Evolutionary conservation across 768 basidiomycete species (phyloP).

Genomic region (Hericium rajendrae): DNA sequence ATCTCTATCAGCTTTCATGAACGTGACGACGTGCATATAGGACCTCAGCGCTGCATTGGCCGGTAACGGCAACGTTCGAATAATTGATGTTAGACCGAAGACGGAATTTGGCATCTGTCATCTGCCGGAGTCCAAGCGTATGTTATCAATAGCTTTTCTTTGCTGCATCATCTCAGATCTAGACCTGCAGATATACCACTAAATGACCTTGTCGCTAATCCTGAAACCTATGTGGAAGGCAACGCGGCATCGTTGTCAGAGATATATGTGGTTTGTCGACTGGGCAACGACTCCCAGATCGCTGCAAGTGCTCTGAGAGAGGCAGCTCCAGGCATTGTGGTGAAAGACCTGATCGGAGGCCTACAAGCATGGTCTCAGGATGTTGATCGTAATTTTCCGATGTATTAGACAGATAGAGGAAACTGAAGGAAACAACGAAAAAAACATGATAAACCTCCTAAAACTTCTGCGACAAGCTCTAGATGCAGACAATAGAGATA

Average conservation of each 20-base stretch:
- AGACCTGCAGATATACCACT: conserved; percentile 60
- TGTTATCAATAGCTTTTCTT: too few relatives aligned
- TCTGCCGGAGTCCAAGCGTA: conserved; percentile 69
- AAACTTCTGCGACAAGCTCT: background rate
- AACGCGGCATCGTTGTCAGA: background rate
- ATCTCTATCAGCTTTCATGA: background rate
- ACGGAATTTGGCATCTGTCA: conserved; percentile 84
- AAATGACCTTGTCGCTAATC: conserved; percentile 49
- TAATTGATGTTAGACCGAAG: conserved; percentile 75
- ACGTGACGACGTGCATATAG: conserved; percentile 1
- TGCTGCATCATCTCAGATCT: conserved; percentile 3
- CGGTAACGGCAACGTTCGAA: conserved; percentile 20
- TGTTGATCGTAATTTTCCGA: conserved; percentile 69
- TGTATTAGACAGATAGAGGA: conserved; percentile 46
- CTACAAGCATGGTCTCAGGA: conserved; percentile 68
- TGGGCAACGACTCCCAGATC: conserved; percentile 90
- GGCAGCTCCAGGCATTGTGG: conserved; percentile 22
- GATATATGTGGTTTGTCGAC: conserved; percentile 65
- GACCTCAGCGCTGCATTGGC: conserved; percentile 38
- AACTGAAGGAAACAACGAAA: background rate
- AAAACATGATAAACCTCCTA: background rate
- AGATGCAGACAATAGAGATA: background rate
- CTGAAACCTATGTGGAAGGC: conserved; percentile 31
- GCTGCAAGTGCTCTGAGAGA: conserved; percentile 59
- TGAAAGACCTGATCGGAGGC: conserved; percentile 76